Evolutionary conservation across 306 rosid genomes (phyloP).

Genomic region (Glycyrrhiza uralensis): DNA sequence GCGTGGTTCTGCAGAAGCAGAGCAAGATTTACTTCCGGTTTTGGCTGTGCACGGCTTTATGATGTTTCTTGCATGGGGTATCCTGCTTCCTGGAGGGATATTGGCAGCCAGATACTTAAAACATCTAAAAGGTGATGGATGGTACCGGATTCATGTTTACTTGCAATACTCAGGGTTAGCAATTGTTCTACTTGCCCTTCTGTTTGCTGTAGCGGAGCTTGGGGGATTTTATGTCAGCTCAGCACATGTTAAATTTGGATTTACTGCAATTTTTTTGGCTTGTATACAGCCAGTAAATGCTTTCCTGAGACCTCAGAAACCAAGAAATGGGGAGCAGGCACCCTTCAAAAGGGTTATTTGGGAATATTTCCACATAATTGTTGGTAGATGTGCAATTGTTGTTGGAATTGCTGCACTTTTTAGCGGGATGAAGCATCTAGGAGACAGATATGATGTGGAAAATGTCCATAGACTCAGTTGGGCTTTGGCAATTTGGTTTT

Average conservation of each 20-base stretch:
- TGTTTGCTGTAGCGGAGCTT: conserved; percentile 88
- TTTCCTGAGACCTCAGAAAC: conserved; percentile 54
- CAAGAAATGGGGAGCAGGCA: conserved; percentile 51
- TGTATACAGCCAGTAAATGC: conserved; percentile 79
- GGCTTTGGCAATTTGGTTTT: conserved; percentile 73
- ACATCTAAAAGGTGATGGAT: conserved; percentile 85
- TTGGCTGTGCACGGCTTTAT: conserved; percentile 85
- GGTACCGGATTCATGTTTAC: conserved; percentile 85
- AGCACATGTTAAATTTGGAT: conserved; percentile 73
- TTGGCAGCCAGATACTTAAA: conserved; percentile 80
- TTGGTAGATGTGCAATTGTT: conserved; percentile 65
- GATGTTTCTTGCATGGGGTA: conserved; percentile 94
- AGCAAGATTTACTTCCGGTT: conserved; percentile 80
- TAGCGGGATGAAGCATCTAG: conserved; percentile 65
- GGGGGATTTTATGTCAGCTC: conserved; percentile 67
- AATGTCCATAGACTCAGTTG: conserved; percentile 58
- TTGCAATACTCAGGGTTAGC: conserved; percentile 82
- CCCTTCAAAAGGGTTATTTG: conserved; percentile 59
- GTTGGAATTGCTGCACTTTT: conserved; percentile 65
- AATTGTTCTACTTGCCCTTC: conserved; percentile 69
- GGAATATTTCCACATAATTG: conserved; percentile 66
- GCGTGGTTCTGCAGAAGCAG: conserved; percentile 93
- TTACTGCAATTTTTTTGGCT: conserved; percentile 53
- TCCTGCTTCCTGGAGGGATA: conserved; percentile 79
- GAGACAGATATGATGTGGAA: conserved; percentile 64